Percentiles rank a stretch among this genome's conserved stretches.
Evolutionary conservation across 345 rosid genomes (phyloP).

Genomic region (Gossypium longicalyx): DNA sequence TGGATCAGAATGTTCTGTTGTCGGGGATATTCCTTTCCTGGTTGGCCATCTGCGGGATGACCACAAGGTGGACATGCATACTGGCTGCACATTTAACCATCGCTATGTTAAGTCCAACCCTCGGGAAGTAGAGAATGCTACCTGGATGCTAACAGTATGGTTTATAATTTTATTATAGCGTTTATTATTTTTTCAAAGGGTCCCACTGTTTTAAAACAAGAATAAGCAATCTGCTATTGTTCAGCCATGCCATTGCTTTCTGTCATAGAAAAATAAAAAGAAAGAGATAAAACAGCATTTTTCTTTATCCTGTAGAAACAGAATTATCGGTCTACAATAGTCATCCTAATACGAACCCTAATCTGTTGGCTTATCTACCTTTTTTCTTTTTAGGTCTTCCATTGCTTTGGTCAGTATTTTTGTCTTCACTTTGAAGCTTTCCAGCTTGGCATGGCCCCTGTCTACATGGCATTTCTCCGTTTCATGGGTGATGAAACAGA

Average conservation of each 20-base stretch:
- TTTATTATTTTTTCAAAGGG: too few species aligned
- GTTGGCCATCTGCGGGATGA: conserved; percentile 72
- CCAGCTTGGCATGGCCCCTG: conserved; percentile 90
- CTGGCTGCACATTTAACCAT: conserved; percentile 71
- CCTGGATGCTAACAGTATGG: conserved; percentile 37
- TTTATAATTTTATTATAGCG: not conserved
- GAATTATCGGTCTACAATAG: not conserved
- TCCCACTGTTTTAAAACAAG: too few species aligned
- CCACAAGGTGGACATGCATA: conserved; percentile 80
- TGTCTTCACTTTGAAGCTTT: conserved; percentile 96
- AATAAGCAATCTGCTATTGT: not conserved
- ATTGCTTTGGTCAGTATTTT: conserved; percentile 92
- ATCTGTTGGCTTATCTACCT: not conserved
- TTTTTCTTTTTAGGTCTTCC: conserved; percentile 56
- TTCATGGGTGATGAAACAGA: conserved; percentile 96
- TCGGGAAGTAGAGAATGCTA: conserved; percentile 77
- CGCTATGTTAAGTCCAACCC: conserved; percentile 80
- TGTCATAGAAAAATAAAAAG: not conserved
- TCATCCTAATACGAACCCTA: not conserved
- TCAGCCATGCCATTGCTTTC: not conserved
- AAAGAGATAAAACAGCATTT: not conserved
- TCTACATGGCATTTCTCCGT: conserved; percentile 93
- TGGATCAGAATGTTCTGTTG: conserved; percentile 62
- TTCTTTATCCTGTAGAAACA: not conserved
- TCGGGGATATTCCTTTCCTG: conserved; percentile 67